A percentile compares a stretch with the other conserved stretches of the same genome.
Evolutionary conservation across 371 early-diverging fungal species (phyloP).

Genomic region (Rhizomucor pusillus): DNA sequence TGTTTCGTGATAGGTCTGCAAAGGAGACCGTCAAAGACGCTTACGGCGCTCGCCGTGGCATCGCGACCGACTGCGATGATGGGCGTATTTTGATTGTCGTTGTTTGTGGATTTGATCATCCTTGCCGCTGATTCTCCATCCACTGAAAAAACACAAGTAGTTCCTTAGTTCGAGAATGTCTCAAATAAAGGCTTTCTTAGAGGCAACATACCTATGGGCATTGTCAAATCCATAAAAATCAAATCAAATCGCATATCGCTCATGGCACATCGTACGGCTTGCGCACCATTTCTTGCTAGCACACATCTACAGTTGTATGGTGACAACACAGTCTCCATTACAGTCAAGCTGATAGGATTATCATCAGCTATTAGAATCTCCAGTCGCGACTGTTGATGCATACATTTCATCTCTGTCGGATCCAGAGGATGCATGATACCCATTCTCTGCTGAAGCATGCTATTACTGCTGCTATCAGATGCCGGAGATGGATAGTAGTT

Average conservation of each 20-base stretch:
- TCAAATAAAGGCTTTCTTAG: not conserved
- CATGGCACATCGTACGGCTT: slow-evolving; percentile 87
- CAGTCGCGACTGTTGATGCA: slow-evolving; percentile 11
- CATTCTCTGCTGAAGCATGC: slow-evolving; percentile 1
- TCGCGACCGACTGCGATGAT: slow-evolving; percentile 77
- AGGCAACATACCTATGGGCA: slow-evolving; percentile 80
- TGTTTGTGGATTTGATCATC: slow-evolving; percentile 93
- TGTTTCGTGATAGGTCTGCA: slow-evolving; percentile 61
- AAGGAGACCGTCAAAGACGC: slow-evolving; percentile 72
- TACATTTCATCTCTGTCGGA: not conserved
- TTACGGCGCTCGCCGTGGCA: slow-evolving; percentile 48
- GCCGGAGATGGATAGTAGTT: too few species aligned
- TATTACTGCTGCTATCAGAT: not conserved
- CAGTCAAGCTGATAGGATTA: slow-evolving; percentile 86
- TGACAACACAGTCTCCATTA: slow-evolving; percentile 81
- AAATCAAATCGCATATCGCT: slow-evolving; percentile 86
- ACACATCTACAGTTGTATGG: slow-evolving; percentile 77
- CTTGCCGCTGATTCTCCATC: slow-evolving; percentile 90
- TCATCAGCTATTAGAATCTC: slow-evolving; percentile 84
- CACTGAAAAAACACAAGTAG: slow-evolving; percentile 40
- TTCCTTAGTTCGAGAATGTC: not conserved
- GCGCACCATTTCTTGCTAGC: slow-evolving; percentile 87
- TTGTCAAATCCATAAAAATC: slow-evolving; percentile 89
- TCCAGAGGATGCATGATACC: slow-evolving; percentile 6
- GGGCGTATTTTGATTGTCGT: slow-evolving; percentile 70